Evolutionary conservation across 345 rosid genomes (phyloP).

Genomic region (Brassica nigra): DNA sequence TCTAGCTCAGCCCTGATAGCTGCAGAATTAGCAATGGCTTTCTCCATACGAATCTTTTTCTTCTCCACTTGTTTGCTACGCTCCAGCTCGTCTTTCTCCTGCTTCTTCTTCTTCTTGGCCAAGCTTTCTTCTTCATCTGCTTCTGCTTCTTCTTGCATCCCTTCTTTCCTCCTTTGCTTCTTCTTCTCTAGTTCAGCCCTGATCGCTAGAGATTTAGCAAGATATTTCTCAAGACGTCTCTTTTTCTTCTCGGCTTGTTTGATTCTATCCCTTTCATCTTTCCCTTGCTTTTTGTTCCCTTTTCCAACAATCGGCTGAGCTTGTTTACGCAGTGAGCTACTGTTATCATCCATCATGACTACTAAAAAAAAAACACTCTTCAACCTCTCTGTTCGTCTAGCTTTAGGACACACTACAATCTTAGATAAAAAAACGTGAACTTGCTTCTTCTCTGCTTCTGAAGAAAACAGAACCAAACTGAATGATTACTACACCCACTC

Average conservation of each 20-base stretch:
- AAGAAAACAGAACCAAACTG: not conserved
- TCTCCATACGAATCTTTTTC: conserved; percentile 84
- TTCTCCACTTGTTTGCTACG: conserved; percentile 87
- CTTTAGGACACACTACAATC: conserved; percentile 35
- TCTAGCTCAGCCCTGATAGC: conserved; percentile 80
- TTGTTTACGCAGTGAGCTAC: conserved; percentile 43
- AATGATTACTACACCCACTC: conserved; percentile 81
- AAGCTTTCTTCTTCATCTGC: conserved; percentile 96
- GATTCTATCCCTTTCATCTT: conserved; percentile 78
- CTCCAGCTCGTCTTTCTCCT: conserved; percentile 69
- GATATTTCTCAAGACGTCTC: conserved; percentile 81
- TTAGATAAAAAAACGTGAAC: not conserved
- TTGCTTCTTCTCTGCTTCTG: not conserved
- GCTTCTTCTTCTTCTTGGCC: conserved; percentile 90
- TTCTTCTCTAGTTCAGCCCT: conserved; percentile 77
- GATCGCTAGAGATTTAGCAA: conserved; percentile 82
- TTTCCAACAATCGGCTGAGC: conserved; percentile 72
- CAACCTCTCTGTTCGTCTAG: not conserved
- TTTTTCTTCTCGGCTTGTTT: conserved; percentile 90
- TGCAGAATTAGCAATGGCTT: conserved; percentile 86
- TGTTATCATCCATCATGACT: not conserved
- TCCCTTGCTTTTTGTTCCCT: conserved; percentile 69
- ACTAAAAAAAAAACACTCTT: not conserved
- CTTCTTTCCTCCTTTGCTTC: conserved; percentile 81
- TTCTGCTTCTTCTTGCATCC: conserved; percentile 62